These are phyloP conservation scores for Adansonia digitata DNA, from an alignment of 345 rosid species.

Conservation along the genomic window DNA sequence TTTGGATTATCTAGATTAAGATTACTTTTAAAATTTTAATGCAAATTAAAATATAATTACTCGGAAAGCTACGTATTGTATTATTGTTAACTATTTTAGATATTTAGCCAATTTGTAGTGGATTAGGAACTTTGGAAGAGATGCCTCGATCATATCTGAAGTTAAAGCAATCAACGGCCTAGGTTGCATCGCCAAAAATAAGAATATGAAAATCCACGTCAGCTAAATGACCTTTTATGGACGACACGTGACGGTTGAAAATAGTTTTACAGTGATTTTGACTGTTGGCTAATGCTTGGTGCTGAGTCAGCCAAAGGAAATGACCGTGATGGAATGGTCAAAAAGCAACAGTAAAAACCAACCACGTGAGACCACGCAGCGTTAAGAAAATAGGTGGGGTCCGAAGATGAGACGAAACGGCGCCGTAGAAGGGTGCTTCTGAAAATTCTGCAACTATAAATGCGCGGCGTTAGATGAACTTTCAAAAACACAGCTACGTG, in stretches of 20 bases:
- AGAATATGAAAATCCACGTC: background rate
- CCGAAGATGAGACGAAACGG: background rate
- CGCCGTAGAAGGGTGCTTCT: background rate
- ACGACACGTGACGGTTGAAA: slow-evolving; percentile 1
- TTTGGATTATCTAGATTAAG: background rate
- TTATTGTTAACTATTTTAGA: background rate
- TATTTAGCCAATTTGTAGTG: background rate
- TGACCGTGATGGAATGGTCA: background rate
- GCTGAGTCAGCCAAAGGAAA: slow-evolving; percentile 20
- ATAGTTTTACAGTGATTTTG: background rate
- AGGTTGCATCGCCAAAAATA: background rate
- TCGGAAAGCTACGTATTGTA: background rate
- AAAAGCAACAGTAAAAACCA: background rate
- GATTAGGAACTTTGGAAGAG: no score
- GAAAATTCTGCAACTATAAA: slow-evolving; percentile 23
- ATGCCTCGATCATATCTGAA: background rate
- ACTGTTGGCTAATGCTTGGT: background rate
- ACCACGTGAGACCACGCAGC: slow-evolving; percentile 4
- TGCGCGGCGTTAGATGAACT: slow-evolving; percentile 13
- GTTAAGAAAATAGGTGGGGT: background rate
- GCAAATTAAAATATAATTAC: background rate
- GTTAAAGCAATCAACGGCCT: background rate
- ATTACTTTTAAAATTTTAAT: background rate
- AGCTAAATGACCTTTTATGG: background rate
- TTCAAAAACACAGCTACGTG: slow-evolving; percentile 15